A percentile compares a stretch with the other conserved stretches of the same genome.
These are phyloP conservation scores for Remersonia thermophila DNA, from an alignment of 2,329 filamentous ascomycete species.

Conservation along the genomic window DNA sequence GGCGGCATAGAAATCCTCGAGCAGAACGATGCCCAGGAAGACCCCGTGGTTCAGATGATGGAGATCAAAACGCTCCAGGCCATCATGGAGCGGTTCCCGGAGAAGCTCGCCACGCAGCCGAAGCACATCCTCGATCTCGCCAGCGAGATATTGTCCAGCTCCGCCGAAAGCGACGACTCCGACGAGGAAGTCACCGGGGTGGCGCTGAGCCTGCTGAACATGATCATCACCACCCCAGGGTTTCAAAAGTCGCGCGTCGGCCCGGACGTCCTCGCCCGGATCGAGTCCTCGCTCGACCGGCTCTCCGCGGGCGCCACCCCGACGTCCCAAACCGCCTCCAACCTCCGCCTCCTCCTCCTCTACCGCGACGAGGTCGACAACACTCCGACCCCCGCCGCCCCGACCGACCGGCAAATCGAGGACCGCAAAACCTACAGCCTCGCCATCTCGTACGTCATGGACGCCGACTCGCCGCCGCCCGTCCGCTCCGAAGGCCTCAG, in stretches of 20 bases:
- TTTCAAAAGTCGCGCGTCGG: slow-evolving; percentile 40
- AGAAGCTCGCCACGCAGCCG: slow-evolving; percentile 51
- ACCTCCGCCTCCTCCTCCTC: slow-evolving; percentile 41
- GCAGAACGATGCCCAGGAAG: slow-evolving; percentile 14
- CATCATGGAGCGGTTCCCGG: slow-evolving; percentile 50
- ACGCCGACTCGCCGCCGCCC: slow-evolving; percentile 49
- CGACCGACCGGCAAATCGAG: slow-evolving; percentile 39
- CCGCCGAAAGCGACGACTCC: slow-evolving; percentile 12
- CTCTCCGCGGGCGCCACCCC: slow-evolving; percentile 28
- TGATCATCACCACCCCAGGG: slow-evolving; percentile 44
- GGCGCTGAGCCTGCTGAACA: slow-evolving; percentile 48
- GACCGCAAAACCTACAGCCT: slow-evolving; percentile 50
- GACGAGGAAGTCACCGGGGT: slow-evolving; percentile 39
- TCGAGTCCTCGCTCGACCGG: slow-evolving; percentile 37
- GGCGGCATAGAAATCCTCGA: slow-evolving; percentile 18
- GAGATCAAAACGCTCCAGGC: slow-evolving; percentile 52
- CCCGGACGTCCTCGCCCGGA: slow-evolving; percentile 27
- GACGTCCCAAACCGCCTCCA: slow-evolving; percentile 41
- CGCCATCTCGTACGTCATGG: slow-evolving; percentile 51
- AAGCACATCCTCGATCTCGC: slow-evolving; percentile 53
- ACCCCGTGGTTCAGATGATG: slow-evolving; percentile 37
- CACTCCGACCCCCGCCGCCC: slow-evolving; percentile 24
- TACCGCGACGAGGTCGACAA: slow-evolving; percentile 44
- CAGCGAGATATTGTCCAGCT: slow-evolving; percentile 39
- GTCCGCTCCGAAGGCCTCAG: slow-evolving; percentile 55